Evolutionary conservation across 129 eudicot species (phyloP).

Genomic region (Flaveria trinervia): DNA sequence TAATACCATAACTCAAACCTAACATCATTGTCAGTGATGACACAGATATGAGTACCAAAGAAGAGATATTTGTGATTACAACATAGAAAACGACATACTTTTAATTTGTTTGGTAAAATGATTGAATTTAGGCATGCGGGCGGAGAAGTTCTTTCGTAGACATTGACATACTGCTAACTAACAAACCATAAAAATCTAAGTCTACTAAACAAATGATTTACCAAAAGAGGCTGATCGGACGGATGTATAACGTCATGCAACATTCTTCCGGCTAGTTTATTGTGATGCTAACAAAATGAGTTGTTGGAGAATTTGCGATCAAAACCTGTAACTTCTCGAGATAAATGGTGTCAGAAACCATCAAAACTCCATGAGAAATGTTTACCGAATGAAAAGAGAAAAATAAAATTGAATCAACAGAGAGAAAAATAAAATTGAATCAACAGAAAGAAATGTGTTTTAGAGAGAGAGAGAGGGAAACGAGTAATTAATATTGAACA

Average conservation of each 20-base stretch:
- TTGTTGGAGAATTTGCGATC: slow-evolving; percentile 4
- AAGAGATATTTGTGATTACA: slow-evolving; percentile 34
- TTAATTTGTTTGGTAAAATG: slow-evolving; percentile 45
- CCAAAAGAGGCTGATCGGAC: slow-evolving; percentile 52
- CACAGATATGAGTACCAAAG: slow-evolving; percentile 28
- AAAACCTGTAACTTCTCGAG: slow-evolving; percentile 19
- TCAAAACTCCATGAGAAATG: slow-evolving; percentile 36
- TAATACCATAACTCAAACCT: slow-evolving; percentile 37
- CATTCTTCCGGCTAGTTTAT: slow-evolving; percentile 28
- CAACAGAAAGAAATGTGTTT: slow-evolving; percentile 19
- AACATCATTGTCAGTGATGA: slow-evolving; percentile 35
- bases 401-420: slow-evolving; percentile 16
- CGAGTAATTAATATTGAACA: slow-evolving; percentile 26
- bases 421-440: neutral
- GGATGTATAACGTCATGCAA: slow-evolving; percentile 50
- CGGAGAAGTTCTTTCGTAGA: slow-evolving; percentile 21
- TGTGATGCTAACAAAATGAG: slow-evolving; percentile 6
- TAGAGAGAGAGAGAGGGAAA: slow-evolving; percentile 21
- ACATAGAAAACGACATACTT: slow-evolving; percentile 38
- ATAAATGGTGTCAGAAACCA: slow-evolving; percentile 34
- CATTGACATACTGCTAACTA: slow-evolving; percentile 19
- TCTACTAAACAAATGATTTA: neutral
- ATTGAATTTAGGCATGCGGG: slow-evolving; percentile 41
- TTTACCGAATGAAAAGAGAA: slow-evolving; percentile 7
- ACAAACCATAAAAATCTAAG: slow-evolving; percentile 22